These are phyloP conservation scores for Neodidymelliopsis sp. DNA, from an alignment of 2,329 filamentous ascomycete species.

Conservation along the genomic window DNA sequence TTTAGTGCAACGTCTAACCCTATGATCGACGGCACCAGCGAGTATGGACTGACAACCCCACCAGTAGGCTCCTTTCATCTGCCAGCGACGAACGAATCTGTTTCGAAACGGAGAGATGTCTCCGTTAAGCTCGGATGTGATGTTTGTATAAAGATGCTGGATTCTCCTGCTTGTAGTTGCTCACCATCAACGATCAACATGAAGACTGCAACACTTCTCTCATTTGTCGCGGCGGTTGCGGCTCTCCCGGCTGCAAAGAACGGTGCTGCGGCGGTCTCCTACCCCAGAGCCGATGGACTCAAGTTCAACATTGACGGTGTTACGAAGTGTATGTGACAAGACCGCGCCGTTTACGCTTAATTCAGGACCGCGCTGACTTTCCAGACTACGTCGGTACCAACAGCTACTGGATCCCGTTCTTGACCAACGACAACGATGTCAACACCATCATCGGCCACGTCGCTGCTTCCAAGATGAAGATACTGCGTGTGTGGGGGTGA, in stretches of 20 bases:
- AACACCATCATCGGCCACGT: conserved; percentile 59
- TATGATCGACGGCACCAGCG: conserved; percentile 5
- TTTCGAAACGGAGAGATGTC: conserved; percentile 12
- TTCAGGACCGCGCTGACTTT: conserved; percentile 8
- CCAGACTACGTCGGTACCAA: conserved; percentile 58
- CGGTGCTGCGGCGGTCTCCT: conserved; percentile 27
- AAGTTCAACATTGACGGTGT: conserved; percentile 48
- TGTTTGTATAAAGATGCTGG: too few species aligned
- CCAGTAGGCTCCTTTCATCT: conserved; percentile 6
- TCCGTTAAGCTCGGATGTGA: background rate
- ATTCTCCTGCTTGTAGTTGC: too few species aligned
- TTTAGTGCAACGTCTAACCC: background rate
- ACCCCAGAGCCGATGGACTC: conserved; percentile 37
- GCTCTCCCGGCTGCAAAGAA: conserved; percentile 28
- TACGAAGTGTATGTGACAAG: conserved; percentile 34
- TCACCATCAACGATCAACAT: too few species aligned
- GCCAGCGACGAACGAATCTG: background rate
- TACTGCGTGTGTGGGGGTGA: conserved; percentile 65
- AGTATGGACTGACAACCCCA: conserved; percentile 3
- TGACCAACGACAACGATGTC: conserved; percentile 62
- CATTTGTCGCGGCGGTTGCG: conserved; percentile 27
- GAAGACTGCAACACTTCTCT: conserved; percentile 31
- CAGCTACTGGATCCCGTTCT: conserved; percentile 63
- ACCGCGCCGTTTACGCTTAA: background rate
- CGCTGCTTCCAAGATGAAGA: conserved; percentile 60